A percentile compares a stretch with the other conserved stretches of the same genome.
Evolutionary conservation across 768 basidiomycete species (phyloP).

Genomic region (Tulasnella sp.): DNA sequence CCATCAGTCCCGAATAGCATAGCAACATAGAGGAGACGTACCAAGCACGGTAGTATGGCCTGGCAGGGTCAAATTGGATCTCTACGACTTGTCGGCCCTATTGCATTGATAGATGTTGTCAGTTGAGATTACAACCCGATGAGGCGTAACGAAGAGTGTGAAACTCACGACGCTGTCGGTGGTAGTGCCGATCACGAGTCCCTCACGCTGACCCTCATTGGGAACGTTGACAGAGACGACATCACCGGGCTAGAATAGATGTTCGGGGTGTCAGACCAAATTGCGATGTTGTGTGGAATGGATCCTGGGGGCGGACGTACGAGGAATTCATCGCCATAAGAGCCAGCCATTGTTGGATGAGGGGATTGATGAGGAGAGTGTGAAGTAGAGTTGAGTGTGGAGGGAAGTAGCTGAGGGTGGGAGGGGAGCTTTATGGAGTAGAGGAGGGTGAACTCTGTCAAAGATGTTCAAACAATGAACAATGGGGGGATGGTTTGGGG

Average conservation of each 20-base stretch:
- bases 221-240: constrained; percentile 67
- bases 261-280: constrained; percentile 1
- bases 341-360: background rate
- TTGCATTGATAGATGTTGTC: background rate
- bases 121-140: background rate
- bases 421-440: background rate
- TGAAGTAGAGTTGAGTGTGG: constrained; percentile 1
- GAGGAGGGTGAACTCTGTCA: background rate
- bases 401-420: background rate
- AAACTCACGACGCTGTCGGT: constrained; percentile 53
- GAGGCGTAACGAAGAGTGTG: background rate
- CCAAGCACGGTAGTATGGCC: constrained; percentile 61
- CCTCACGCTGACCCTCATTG: constrained; percentile 54
- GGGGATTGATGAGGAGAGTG: background rate
- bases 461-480: background rate
- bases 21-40: constrained; percentile 24
- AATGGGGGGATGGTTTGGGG: too few species aligned
- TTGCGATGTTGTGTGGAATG: background rate
- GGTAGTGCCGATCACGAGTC: constrained; percentile 69
- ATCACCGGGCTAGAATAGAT: constrained; percentile 42
- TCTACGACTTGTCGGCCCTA: constrained; percentile 78
- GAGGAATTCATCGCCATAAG: background rate
- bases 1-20: constrained; percentile 11
- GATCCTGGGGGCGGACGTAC: background rate
- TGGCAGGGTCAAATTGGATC: constrained; percentile 57